phyloP scores from a whole-genome alignment of 1,284 basidiomycete species.

The Leccinum cinnamomeum region DNA sequence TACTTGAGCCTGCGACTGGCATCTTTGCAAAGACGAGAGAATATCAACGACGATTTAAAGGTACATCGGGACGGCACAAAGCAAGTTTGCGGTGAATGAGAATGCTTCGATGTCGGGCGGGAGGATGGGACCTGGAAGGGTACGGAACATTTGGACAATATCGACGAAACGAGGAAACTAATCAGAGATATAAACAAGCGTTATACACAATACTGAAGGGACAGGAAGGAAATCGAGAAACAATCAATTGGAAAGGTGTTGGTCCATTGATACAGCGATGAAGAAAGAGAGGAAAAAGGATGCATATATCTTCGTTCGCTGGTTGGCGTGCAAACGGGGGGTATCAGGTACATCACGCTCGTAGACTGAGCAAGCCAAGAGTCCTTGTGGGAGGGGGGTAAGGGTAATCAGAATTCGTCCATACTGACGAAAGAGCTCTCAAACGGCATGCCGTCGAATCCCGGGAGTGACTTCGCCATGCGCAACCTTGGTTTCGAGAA shows the following conservation, averaged over 20 bases:
- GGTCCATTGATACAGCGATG: slow-evolving; percentile 13
- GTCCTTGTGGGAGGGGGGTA: background rate
- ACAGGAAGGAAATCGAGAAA: background rate
- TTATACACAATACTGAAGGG: background rate
- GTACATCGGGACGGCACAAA: too few species aligned
- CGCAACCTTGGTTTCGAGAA: slow-evolving; percentile 5
- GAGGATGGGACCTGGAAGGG: too few species aligned
- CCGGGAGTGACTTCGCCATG: background rate
- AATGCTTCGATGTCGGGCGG: too few species aligned
- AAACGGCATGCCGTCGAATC: slow-evolving; percentile 26
- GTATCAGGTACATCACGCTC: slow-evolving; percentile 9
- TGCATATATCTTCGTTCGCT: background rate
- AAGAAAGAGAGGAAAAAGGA: background rate
- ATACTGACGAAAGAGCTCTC: slow-evolving; percentile 10
- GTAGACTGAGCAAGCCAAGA: background rate
- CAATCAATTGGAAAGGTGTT: background rate
- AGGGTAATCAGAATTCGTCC: slow-evolving; percentile 5
- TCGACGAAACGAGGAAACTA: too few species aligned
- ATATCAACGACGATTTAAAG: too few species aligned
- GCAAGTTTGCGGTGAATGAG: too few species aligned
- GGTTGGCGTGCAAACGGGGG: background rate
- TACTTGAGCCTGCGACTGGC: too few species aligned
- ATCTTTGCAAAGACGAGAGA: too few species aligned
- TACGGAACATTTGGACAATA: too few species aligned
- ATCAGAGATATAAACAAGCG: background rate